These are phyloP conservation scores for Ramaria sp. DNA, from an alignment of 768 basidiomycete genomes.

Conservation along the genomic window DNA sequence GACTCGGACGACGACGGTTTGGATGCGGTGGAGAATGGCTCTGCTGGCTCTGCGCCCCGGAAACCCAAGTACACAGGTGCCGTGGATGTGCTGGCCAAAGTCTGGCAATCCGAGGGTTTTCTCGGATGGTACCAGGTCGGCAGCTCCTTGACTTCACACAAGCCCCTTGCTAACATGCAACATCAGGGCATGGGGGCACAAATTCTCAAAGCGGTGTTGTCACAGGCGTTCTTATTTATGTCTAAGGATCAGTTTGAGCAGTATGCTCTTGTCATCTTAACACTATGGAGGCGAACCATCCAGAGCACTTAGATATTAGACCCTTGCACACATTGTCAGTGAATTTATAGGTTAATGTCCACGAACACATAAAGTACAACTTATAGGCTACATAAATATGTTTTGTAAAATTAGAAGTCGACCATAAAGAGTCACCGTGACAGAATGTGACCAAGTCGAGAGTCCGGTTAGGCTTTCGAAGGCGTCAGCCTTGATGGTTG, in stretches of 20 bases:
- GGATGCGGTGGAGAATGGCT: constrained; percentile 36
- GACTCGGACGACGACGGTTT: constrained; percentile 26
- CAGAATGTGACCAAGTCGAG: too few species aligned
- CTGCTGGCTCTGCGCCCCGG: constrained; percentile 22
- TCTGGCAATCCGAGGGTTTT: constrained; percentile 69
- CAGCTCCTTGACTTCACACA: neutral
- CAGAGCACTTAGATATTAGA: neutral
- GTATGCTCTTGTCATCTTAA: constrained; percentile 68
- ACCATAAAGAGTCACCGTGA: too few species aligned
- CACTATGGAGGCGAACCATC: constrained; percentile 22
- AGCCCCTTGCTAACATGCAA: neutral
- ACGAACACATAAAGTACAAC: too few species aligned
- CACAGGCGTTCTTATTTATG: constrained; percentile 92
- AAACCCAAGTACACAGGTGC: constrained; percentile 56
- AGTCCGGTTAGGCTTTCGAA: too few species aligned
- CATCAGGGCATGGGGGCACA: constrained; percentile 90
- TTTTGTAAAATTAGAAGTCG: too few species aligned
- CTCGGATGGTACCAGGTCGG: constrained; percentile 92
- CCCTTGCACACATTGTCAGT: too few species aligned
- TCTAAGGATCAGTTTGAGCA: constrained; percentile 96
- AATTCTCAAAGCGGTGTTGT: constrained; percentile 89
- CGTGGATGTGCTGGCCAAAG: constrained; percentile 58
- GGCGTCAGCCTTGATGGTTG: too few species aligned
- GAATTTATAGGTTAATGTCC: too few species aligned
- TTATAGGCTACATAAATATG: too few species aligned